Conservation (phyloP, 257 asterid species). For the Asclepias syriaca region DNA sequence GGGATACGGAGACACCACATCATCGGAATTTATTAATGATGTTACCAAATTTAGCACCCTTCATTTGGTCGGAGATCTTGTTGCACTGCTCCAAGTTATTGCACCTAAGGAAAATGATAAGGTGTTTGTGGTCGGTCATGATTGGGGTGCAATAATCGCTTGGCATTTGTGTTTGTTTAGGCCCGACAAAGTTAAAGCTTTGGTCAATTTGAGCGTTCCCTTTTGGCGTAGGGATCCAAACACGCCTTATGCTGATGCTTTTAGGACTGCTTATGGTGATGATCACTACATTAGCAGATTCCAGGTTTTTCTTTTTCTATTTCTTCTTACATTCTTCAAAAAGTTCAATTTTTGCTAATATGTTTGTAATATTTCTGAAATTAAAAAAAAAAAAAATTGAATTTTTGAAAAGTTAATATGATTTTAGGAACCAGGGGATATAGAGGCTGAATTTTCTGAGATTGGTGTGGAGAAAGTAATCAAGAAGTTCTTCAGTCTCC, state of each 20-base stretch:
- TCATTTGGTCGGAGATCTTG: slow-evolving; percentile 27
- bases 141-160: slow-evolving; percentile 24
- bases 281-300: slow-evolving; percentile 28
- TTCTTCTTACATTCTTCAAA: too few relatives aligned
- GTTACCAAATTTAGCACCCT: slow-evolving; percentile 12
- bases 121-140: slow-evolving; percentile 28
- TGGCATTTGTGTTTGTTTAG: slow-evolving; percentile 26
- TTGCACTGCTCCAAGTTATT: slow-evolving; percentile 19
- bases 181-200: slow-evolving; percentile 28
- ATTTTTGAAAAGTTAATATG: too few relatives aligned
- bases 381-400: too few relatives aligned
- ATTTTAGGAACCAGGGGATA: slow-evolving; percentile 47
- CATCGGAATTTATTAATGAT: background rate
- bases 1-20: slow-evolving; percentile 29
- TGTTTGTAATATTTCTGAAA: too few relatives aligned
- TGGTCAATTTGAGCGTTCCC: slow-evolving; percentile 26
- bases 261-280: slow-evolving; percentile 16
- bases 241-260: background rate
- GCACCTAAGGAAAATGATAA: slow-evolving; percentile 11
- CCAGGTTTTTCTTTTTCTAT: slow-evolving; percentile 15
- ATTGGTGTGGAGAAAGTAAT: slow-evolving; percentile 43
- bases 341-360: too few relatives aligned
- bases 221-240: slow-evolving; percentile 15
- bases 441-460: slow-evolving; percentile 50
- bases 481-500: slow-evolving; percentile 34